phyloP scores from a whole-genome alignment of 2,329 filamentous ascomycete species.

The Aspergillus sp. region DNA sequence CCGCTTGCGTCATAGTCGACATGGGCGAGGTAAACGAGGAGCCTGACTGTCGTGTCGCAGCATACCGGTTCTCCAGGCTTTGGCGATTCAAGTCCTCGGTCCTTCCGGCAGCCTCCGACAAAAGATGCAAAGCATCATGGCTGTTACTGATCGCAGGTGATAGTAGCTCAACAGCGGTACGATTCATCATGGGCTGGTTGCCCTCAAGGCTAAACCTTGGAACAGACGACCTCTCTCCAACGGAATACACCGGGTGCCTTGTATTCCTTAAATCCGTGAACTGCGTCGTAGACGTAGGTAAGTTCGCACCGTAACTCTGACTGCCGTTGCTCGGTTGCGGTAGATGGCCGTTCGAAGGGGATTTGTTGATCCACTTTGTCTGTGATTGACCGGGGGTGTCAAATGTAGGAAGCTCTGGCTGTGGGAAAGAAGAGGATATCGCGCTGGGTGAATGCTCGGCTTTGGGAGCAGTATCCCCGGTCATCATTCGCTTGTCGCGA shows the following conservation, averaged over 20 bases:
- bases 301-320: conserved; percentile 29
- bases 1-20: conserved; percentile 36
- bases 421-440: conserved; percentile 26
- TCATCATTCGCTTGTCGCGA: conserved; percentile 55
- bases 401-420: conserved; percentile 17
- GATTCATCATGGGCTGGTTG: conserved; percentile 59
- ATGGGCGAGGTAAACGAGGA: conserved; percentile 41
- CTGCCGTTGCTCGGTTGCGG: conserved; percentile 19
- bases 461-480: conserved; percentile 41
- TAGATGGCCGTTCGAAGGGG: conserved; percentile 21
- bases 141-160: conserved; percentile 77
- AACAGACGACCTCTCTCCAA: conserved; percentile 23
- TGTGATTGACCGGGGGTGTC: conserved; percentile 7
- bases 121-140: conserved; percentile 85
- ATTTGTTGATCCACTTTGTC: conserved; percentile 32
- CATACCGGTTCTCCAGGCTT: conserved; percentile 48
- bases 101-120: conserved; percentile 75
- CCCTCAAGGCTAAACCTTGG: conserved; percentile 44
- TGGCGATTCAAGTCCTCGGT: conserved; percentile 52
- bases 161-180: conserved; percentile 60
- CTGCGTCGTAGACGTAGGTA: conserved; percentile 25
- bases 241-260: conserved; percentile 26
- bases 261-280: conserved; percentile 29
- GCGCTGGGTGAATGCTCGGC: conserved; percentile 26
- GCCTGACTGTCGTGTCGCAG: conserved; percentile 37